A percentile compares a stretch with the other conserved stretches of the same genome.
phyloP scores from a whole-genome alignment of 176 grass and related monocot genomes.

The Pontederia paniculata region DNA sequence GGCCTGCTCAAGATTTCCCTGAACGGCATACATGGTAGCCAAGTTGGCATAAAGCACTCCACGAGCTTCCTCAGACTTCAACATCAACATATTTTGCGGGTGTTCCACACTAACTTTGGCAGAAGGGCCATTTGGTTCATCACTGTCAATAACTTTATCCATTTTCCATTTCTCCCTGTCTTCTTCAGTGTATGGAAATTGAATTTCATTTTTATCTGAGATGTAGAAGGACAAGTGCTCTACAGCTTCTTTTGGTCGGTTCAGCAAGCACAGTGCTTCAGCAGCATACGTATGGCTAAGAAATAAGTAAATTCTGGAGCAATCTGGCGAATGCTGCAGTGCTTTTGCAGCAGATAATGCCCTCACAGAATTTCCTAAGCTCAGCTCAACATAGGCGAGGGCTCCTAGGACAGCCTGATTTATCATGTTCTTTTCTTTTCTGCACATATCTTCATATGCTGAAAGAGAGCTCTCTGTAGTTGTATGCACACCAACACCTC shows the following conservation, averaged over 20 bases:
- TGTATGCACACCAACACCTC: constrained; percentile 29
- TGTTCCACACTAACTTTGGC: constrained; percentile 40
- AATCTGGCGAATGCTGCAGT: constrained; percentile 42
- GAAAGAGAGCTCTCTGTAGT: constrained; percentile 18
- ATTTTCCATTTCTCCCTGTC: constrained; percentile 42
- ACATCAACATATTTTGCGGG: constrained; percentile 7
- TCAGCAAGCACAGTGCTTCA: constrained; percentile 67
- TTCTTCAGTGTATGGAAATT: constrained; percentile 54
- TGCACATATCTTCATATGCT: background rate
- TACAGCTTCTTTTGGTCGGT: constrained; percentile 55
- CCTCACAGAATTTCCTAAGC: constrained; percentile 67
- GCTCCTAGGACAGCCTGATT: background rate
- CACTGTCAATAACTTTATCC: constrained; percentile 60
- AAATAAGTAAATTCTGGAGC: constrained; percentile 61
- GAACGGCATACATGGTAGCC: constrained; percentile 47
- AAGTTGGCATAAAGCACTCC: constrained; percentile 63
- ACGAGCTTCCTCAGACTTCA: constrained; percentile 54
- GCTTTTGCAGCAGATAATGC: constrained; percentile 48
- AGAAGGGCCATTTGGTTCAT: constrained; percentile 32
- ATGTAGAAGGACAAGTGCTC: constrained; percentile 62
- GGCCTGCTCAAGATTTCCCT: constrained; percentile 67
- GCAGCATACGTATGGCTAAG: constrained; percentile 64
- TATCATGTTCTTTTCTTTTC: constrained; percentile 7
- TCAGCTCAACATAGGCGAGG: constrained; percentile 23
- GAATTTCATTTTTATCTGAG: constrained; percentile 37